These are phyloP conservation scores for Coemansia javaensis DNA, from an alignment of 192 early-diverging fungal species.

Conservation along the genomic window DNA sequence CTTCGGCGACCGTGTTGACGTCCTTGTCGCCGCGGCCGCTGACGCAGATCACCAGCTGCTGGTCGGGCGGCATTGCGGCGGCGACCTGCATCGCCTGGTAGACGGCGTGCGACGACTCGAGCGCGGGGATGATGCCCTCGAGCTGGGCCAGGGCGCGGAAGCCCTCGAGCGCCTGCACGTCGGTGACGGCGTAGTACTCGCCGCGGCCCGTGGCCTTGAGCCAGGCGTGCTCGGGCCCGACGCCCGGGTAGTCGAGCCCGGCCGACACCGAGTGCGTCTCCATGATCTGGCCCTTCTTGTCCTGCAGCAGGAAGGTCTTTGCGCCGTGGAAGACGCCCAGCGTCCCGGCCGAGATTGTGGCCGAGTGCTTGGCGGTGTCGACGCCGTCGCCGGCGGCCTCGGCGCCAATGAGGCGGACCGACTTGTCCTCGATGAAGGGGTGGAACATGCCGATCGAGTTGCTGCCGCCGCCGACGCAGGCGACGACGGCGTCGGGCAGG, in stretches of 20 bases:
- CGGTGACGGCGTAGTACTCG: conserved; percentile 74
- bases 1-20: conserved; percentile 86
- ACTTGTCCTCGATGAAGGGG: conserved; percentile 81
- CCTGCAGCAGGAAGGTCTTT: conserved; percentile 91
- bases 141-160: conserved; percentile 66
- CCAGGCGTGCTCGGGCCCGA: conserved; percentile 94
- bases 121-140: conserved; percentile 92
- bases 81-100: conserved; percentile 78
- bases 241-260: conserved; percentile 97
- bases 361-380: conserved; percentile 83
- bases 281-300: conserved; percentile 93
- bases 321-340: conserved; percentile 96
- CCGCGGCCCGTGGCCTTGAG: conserved; percentile 83
- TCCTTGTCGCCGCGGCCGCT: conserved; percentile 98
- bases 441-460: conserved; percentile 98
- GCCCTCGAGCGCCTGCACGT: conserved; percentile 81
- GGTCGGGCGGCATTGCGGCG: conserved; percentile 62
- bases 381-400: conserved; percentile 94
- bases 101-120: conserved; percentile 92
- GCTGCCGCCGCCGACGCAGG: conserved; percentile 96
- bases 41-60: conserved; percentile 85
- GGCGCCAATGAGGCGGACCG: conserved; percentile 85
- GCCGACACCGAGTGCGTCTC: conserved; percentile 93
- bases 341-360: conserved; percentile 76
- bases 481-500: conserved; percentile 88